These are phyloP conservation scores for Neopestalotiopsis sp. DNA, from an alignment of 2,329 filamentous ascomycete species.

Conservation along the genomic window DNA sequence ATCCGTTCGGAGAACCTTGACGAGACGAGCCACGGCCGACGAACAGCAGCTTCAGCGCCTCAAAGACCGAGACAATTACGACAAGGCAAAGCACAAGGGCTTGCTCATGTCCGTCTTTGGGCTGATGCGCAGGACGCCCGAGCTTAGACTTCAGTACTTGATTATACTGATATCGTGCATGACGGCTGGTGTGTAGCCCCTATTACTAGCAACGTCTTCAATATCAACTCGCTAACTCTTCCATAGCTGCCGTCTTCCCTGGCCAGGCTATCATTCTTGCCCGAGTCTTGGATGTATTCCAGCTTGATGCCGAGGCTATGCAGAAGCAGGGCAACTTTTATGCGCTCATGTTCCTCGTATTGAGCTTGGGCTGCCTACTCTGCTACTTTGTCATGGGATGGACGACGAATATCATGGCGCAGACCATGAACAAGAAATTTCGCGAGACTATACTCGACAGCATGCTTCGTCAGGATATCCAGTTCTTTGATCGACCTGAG, in stretches of 20 bases:
- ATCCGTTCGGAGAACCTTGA: constrained; percentile 53
- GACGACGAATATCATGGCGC: constrained; percentile 28
- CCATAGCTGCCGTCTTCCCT: constrained; percentile 35
- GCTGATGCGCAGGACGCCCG: not conserved
- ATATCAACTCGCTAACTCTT: not conserved
- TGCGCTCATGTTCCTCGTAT: constrained; percentile 62
- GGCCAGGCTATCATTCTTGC: constrained; percentile 40
- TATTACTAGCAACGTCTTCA: not conserved
- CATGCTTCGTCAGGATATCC: constrained; percentile 46
- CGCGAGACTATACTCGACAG: constrained; percentile 35
- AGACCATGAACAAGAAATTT: constrained; percentile 42
- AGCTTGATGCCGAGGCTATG: constrained; percentile 29
- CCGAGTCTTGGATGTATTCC: constrained; percentile 30
- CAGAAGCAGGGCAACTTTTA: constrained; percentile 44
- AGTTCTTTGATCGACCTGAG: constrained; percentile 63
- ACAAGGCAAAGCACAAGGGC: constrained; percentile 9
- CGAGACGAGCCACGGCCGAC: constrained; percentile 52
- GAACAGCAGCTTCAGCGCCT: constrained; percentile 27
- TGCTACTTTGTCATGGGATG: constrained; percentile 55
- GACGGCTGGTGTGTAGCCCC: not conserved
- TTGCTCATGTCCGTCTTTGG: constrained; percentile 17
- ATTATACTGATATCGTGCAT: constrained; percentile 14
- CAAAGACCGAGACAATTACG: constrained; percentile 12
- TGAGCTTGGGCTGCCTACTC: constrained; percentile 57
- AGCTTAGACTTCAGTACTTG: constrained; percentile 2